Conservation (phyloP, 208 protist genomes). For the Leishmania gerbilli region DNA sequence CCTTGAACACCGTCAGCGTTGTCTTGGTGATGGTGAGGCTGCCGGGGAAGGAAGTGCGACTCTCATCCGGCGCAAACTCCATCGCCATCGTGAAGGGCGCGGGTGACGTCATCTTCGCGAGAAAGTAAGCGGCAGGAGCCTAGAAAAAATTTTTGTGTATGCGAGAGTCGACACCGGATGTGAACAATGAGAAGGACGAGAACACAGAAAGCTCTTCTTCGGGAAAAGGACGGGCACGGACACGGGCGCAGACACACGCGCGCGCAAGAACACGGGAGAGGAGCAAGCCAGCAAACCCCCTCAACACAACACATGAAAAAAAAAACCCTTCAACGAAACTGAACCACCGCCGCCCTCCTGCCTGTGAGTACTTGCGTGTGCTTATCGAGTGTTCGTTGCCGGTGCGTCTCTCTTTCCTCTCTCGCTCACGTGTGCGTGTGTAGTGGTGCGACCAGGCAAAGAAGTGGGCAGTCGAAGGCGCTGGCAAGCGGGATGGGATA, state of each 20-base stretch:
- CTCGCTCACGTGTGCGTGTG: background rate
- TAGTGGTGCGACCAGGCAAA: background rate
- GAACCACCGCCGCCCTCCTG: background rate
- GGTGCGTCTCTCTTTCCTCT: background rate
- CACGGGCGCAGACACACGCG: no score
- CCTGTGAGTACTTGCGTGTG: background rate
- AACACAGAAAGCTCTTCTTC: background rate
- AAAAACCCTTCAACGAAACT: no score
- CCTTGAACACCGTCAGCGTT: slow-evolving; percentile 60
- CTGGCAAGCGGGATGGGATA: background rate
- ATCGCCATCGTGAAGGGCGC: slow-evolving; percentile 41
- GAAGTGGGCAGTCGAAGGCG: slow-evolving; percentile 5
- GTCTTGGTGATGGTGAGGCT: slow-evolving; percentile 61
- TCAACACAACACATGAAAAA: no score
- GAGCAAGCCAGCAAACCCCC: no score
- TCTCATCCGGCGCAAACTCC: slow-evolving; percentile 55
- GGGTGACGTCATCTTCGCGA: slow-evolving; percentile 1
- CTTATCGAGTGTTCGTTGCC: background rate
- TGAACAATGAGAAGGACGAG: background rate
- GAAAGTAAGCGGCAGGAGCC: background rate
- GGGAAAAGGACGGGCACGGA: no score
- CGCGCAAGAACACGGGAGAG: no score
- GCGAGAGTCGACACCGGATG: background rate
- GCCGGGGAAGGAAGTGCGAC: slow-evolving; percentile 39
- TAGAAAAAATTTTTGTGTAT: no score